phyloP scores from a whole-genome alignment of 805 yeast genomes.

The Starmerella powellii region DNA sequence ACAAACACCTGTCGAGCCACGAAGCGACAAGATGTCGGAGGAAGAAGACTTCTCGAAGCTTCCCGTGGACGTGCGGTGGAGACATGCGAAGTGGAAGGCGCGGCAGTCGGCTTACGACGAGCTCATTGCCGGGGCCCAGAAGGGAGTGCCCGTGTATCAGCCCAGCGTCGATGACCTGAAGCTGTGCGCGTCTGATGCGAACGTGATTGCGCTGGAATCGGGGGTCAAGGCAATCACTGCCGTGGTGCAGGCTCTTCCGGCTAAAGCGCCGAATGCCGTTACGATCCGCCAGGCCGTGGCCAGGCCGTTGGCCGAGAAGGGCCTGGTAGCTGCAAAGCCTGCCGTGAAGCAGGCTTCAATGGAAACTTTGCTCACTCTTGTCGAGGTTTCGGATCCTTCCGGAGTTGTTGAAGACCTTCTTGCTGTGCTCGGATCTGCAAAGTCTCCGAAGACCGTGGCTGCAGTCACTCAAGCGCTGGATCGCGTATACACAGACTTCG shows the following conservation, averaged over 20 bases:
- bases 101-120: constrained; percentile 72
- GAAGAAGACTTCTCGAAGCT: constrained; percentile 52
- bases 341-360: constrained; percentile 56
- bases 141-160: not conserved
- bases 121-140: constrained; percentile 24
- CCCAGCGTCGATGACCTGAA: constrained; percentile 30
- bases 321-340: constrained; percentile 59
- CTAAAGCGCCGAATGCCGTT: constrained; percentile 29
- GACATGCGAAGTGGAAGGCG: constrained; percentile 76
- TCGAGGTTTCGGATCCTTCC: constrained; percentile 54
- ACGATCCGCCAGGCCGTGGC: constrained; percentile 23
- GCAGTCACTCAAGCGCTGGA: constrained; percentile 48
- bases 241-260: constrained; percentile 47
- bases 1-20: not conserved
- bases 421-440: constrained; percentile 44
- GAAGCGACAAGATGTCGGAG: constrained; percentile 28
- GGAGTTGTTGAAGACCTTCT: constrained; percentile 47
- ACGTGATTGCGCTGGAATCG: constrained; percentile 84
- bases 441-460: constrained; percentile 64
- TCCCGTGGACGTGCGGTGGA: constrained; percentile 54
- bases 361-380: constrained; percentile 49
- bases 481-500: constrained; percentile 48
- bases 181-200: constrained; percentile 56
- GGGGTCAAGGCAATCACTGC: constrained; percentile 49
- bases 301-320: constrained; percentile 59